Conservation (phyloP, 768 basidiomycete species). For the Boletus subparvulus region DNA sequence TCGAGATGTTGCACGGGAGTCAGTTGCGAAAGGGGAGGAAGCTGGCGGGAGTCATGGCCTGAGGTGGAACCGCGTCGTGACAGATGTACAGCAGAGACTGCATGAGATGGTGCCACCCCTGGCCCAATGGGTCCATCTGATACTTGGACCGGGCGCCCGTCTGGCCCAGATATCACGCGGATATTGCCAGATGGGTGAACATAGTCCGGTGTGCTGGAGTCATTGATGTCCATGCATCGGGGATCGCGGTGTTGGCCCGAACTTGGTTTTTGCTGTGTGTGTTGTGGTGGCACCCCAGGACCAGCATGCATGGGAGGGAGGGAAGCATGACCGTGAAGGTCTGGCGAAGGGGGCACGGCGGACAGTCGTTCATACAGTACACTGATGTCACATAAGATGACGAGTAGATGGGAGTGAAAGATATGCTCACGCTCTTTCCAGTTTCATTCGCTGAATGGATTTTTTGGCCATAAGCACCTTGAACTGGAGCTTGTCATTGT, state of each 20-base stretch:
- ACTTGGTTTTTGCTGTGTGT: slow-evolving; percentile 20
- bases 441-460: slow-evolving; percentile 81
- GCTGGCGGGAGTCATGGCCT: slow-evolving; percentile 48
- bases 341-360: slow-evolving; percentile 56
- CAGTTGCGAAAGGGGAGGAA: slow-evolving; percentile 48
- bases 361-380: slow-evolving; percentile 79
- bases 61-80: slow-evolving; percentile 44
- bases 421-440: slow-evolving; percentile 79
- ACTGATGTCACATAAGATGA: slow-evolving; percentile 39
- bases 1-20: slow-evolving; percentile 44
- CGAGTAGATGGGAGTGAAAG: slow-evolving; percentile 18
- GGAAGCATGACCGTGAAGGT: slow-evolving; percentile 41
- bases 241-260: slow-evolving; percentile 34
- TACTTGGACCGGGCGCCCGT: slow-evolving; percentile 48
- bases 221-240: slow-evolving; percentile 46
- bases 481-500: slow-evolving; percentile 85
- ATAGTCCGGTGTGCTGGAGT: slow-evolving; percentile 52
- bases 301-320: slow-evolving; percentile 35
- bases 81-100: slow-evolving; percentile 38
- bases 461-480: slow-evolving; percentile 78
- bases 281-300: slow-evolving; percentile 39
- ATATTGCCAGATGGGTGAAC: slow-evolving; percentile 46
- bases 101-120: slow-evolving; percentile 38
- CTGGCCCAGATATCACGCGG: slow-evolving; percentile 45
- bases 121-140: slow-evolving; percentile 52